Conservation (phyloP, 1,139 yeast genomes). For the Suhomyces guaymorum region DNA sequence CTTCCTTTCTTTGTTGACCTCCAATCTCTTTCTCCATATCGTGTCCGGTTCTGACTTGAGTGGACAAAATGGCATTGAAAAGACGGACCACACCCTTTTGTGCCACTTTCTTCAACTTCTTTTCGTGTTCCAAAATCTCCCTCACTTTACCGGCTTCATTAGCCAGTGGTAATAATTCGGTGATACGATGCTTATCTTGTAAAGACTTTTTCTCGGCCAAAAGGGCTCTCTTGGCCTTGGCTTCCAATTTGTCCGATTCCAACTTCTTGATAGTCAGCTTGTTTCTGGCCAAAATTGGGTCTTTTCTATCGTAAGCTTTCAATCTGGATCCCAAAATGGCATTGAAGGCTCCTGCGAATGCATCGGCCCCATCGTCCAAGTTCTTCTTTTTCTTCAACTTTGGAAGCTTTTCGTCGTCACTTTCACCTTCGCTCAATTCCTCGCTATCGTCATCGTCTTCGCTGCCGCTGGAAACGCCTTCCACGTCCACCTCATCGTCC, state of each 20-base stretch:
- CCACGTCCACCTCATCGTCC: conserved; percentile 20
- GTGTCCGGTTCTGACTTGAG: conserved; percentile 65
- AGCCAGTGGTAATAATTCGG: conserved; percentile 64
- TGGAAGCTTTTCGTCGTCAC: conserved; percentile 42
- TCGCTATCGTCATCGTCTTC: conserved; percentile 18
- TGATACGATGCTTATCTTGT: conserved; percentile 68
- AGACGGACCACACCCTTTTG: conserved; percentile 92
- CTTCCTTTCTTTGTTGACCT: conserved; percentile 52
- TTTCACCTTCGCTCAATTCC: conserved; percentile 20
- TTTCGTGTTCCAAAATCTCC: conserved; percentile 66
- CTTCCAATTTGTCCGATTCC: conserved; percentile 80
- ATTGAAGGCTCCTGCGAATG: conserved; percentile 78
- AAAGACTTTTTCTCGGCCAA: conserved; percentile 69
- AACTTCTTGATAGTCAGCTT: conserved; percentile 69
- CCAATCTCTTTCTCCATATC: conserved; percentile 39
- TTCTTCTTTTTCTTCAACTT: conserved; percentile 55
- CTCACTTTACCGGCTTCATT: conserved; percentile 54
- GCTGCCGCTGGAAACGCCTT: conserved; percentile 15
- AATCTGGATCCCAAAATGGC: conserved; percentile 84
- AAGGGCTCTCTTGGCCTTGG: conserved; percentile 74
- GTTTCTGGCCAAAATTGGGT: conserved; percentile 84
- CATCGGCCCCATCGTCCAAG: conserved; percentile 65
- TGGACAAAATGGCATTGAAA: conserved; percentile 85
- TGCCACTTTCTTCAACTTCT: conserved; percentile 74
- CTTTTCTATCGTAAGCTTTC: conserved; percentile 83